Evolutionary conservation across 2,329 filamentous ascomycete species (phyloP), one percentile per base, ranked within the genome.

Genomic region (Macroventuria anomochaeta): DNA sequence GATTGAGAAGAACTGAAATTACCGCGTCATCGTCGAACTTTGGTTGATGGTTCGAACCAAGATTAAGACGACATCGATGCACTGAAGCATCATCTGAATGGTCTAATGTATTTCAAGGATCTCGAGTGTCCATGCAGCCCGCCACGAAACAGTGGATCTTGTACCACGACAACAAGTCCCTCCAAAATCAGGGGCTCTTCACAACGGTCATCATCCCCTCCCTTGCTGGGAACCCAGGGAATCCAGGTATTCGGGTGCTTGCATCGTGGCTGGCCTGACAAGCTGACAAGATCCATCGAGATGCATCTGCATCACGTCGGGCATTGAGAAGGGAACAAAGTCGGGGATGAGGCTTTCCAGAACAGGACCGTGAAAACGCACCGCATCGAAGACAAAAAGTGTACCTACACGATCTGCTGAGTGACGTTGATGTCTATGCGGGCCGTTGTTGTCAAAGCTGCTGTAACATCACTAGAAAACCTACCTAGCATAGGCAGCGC

Each of bases 71-170:
- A 25, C 8, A 8, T 25, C 23, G 8, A 25, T 8, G 23, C 23
- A 25, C 23, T 8, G 5, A 25, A 25, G 23, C 23, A 25, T 25
- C 23, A 25, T 28, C 15, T 26, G 13, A 38, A 42, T 18, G 37
- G 18, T 23, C 23, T 26, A 18, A 21, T 12, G 21, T 26, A 13
- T 8, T 5, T 20, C 23, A 15, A n/a, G 23, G 17, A 32, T 32
- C 34, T 32, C 21, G 12, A 11, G 5, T 17, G 34, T n/a, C 13
- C 29, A 48, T 40, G 44, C 36, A 40, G 29, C 23, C 37, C 23
- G 25, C 38, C 13, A 25, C 39, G 18, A 5, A 37, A 31, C 18
- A 42, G 47, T 37, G 47, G 49, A 46, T 47, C 50, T 37, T 20
- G 50, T 53, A 36, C 42, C n/a, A 51, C 48, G 1, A 33, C 32